These are phyloP conservation scores for Globisporangium splendens DNA, from an alignment of 352 stramenopile species.

Conservation along the genomic window DNA sequence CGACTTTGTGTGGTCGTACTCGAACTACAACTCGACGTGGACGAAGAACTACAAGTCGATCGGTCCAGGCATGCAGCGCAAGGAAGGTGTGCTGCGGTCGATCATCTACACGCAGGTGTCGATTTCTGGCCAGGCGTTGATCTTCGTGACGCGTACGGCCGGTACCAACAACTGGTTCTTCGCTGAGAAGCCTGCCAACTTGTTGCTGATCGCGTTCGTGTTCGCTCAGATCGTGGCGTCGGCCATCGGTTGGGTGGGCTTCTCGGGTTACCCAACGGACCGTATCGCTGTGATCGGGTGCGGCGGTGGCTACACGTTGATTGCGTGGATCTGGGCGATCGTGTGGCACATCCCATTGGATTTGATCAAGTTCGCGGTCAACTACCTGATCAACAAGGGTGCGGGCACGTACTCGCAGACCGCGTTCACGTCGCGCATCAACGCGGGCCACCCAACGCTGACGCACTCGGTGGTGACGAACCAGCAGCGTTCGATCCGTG, in stretches of 20 bases:
- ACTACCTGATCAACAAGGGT: conserved; percentile 60
- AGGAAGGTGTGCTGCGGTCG: conserved; percentile 63
- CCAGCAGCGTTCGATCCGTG: conserved; percentile 60
- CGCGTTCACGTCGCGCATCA: conserved; percentile 75
- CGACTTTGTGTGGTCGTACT: conserved; percentile 61
- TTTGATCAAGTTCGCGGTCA: conserved; percentile 68
- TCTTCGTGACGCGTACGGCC: conserved; percentile 71
- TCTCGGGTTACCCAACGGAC: conserved; percentile 60
- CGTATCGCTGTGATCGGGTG: conserved; percentile 65
- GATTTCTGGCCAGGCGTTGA: conserved; percentile 69
- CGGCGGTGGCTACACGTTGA: conserved; percentile 55
- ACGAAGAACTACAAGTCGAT: conserved; percentile 58
- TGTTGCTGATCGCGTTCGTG: conserved; percentile 66
- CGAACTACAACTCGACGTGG: conserved; percentile 73
- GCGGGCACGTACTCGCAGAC: conserved; percentile 45
- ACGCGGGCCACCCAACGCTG: conserved; percentile 66
- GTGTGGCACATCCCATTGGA: conserved; percentile 75
- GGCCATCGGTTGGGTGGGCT: conserved; percentile 63
- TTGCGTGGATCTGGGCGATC: conserved; percentile 66
- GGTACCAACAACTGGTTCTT: conserved; percentile 80
- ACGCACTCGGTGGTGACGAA: conserved; percentile 56
- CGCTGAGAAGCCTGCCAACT: conserved; percentile 54
- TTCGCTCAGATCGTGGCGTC: conserved; percentile 64
- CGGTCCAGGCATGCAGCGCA: conserved; percentile 59
- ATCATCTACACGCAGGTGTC: conserved; percentile 72